These are phyloP conservation scores for Trichoderma semiorbis DNA, from an alignment of 2,329 filamentous ascomycete species.

Conservation along the genomic window DNA sequence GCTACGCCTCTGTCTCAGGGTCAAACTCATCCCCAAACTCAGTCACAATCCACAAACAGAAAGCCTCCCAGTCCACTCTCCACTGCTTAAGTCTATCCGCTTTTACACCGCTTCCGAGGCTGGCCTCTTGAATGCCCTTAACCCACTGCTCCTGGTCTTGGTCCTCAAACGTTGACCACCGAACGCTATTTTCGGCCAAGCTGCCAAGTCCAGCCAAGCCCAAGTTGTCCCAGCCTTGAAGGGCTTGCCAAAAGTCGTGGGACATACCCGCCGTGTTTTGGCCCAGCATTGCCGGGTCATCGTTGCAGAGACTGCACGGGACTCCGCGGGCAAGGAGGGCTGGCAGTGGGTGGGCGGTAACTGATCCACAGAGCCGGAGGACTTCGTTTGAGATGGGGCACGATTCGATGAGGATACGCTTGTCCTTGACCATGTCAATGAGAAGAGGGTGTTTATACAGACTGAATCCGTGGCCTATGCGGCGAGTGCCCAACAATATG, in stretches of 20 bases:
- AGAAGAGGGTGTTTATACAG: conserved; percentile 89
- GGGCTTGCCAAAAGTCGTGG: conserved; percentile 90
- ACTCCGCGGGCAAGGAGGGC: conserved; percentile 83
- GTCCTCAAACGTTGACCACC: conserved; percentile 88
- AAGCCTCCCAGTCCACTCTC: conserved; percentile 79
- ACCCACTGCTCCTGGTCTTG: conserved; percentile 67
- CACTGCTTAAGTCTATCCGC: conserved; percentile 73
- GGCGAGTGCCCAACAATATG: conserved; percentile 76
- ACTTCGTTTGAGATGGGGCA: conserved; percentile 92
- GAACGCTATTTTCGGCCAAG: conserved; percentile 87
- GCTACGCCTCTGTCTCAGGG: conserved; percentile 2
- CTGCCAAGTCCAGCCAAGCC: conserved; percentile 82
- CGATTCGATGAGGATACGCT: conserved; percentile 81
- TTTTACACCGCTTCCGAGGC: conserved; percentile 66
- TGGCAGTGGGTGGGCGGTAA: conserved; percentile 76
- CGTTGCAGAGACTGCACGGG: conserved; percentile 79
- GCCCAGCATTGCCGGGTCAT: conserved; percentile 85
- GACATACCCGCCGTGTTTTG: conserved; percentile 79
- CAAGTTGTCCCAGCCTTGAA: conserved; percentile 89
- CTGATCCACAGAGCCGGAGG: conserved; percentile 70
- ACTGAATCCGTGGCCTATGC: conserved; percentile 86
- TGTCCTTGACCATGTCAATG: conserved; percentile 83
- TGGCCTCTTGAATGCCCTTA: conserved; percentile 68
- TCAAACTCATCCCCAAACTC: conserved; percentile 68
- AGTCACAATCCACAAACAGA: conserved; percentile 83